Conservation (phyloP, 2,329 filamentous ascomycete genomes). For the Albifimbria verrucaria region DNA sequence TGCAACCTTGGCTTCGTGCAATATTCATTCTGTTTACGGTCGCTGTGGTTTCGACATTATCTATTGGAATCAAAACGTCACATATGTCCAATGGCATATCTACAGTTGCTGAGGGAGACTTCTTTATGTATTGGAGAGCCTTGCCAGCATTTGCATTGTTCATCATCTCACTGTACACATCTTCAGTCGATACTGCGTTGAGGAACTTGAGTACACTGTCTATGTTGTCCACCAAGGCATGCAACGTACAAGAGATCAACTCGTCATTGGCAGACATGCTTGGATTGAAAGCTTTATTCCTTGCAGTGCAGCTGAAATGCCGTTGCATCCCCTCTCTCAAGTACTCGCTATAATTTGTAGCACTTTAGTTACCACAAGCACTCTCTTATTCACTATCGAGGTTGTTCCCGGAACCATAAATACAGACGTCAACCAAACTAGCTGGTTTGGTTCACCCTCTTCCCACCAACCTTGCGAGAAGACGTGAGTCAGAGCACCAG, state of each 20-base stretch:
- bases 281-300: neutral
- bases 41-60: neutral
- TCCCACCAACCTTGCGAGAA: neutral
- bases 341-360: neutral
- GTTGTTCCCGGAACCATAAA: neutral
- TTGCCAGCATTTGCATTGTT: neutral
- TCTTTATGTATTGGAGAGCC: neutral
- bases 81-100: neutral
- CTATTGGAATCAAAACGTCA: neutral
- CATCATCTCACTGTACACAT: neutral
- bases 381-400: neutral
- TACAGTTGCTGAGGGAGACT: neutral
- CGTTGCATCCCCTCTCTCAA: neutral
- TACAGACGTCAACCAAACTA: neutral
- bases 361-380: neutral
- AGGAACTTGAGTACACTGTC: neutral
- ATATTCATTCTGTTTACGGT: neutral
- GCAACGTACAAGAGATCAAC: neutral
- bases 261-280: slow-evolving; percentile 2
- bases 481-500: neutral
- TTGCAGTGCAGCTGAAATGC: neutral
- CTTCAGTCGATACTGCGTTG: neutral
- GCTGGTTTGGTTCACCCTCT: neutral
- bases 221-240: neutral
- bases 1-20: neutral